Percentiles rank a stretch among this genome's conserved stretches.
These are phyloP conservation scores for Perkinsus chesapeaki DNA, from an alignment of 169 alveolate genomes.

Conservation along the genomic window DNA sequence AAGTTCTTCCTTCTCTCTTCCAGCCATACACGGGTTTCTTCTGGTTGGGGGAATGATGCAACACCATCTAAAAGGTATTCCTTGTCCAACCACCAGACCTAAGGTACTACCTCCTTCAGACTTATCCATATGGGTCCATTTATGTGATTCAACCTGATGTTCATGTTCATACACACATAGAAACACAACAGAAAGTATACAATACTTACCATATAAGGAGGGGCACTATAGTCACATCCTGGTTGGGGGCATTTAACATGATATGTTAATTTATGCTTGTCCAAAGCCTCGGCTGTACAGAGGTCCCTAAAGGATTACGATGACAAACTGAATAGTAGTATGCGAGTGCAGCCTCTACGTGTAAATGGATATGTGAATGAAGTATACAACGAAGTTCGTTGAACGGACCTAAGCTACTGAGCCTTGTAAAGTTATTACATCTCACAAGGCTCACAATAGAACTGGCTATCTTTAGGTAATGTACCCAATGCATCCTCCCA, in stretches of 20 bases:
- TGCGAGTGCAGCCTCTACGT: neutral
- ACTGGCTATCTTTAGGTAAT: neutral
- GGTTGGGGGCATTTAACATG: neutral
- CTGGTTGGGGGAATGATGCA: neutral
- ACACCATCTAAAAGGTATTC: no score
- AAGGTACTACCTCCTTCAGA: neutral
- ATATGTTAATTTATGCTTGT: neutral
- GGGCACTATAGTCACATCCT: neutral
- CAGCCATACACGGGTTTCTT: neutral
- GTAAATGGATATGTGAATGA: no score
- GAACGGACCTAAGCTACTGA: no score
- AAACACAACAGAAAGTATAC: neutral
- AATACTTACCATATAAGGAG: neutral
- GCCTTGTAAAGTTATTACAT: no score
- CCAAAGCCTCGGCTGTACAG: neutral
- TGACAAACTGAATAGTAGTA: neutral
- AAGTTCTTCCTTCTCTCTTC: neutral
- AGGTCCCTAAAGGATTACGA: neutral
- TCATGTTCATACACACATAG: neutral
- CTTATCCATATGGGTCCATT: neutral
- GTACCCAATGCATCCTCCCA: neutral
- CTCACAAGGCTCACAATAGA: neutral
- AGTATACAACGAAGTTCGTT: no score
- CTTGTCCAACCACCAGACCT: no score
- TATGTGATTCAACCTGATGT: neutral